A percentile compares a stretch with the other conserved stretches of the same genome.
These are phyloP conservation scores for Heliocybe sulcata DNA, from an alignment of 1,284 basidiomycete species.

Conservation along the genomic window DNA sequence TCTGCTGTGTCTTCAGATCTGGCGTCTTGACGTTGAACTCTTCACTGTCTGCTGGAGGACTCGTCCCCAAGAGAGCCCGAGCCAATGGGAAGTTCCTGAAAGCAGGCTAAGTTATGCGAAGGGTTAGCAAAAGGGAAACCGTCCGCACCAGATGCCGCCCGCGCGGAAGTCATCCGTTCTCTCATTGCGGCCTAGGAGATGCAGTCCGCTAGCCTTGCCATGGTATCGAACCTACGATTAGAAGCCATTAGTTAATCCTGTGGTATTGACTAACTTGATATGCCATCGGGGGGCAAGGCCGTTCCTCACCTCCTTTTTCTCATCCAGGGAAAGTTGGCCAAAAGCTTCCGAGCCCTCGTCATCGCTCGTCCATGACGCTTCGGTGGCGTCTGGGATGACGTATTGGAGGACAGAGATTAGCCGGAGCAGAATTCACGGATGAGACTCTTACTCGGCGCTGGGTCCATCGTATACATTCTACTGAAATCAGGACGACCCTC, in stretches of 20 bases:
- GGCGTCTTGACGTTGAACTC: slow-evolving; percentile 45
- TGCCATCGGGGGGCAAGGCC: neutral
- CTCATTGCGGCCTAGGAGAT: slow-evolving; percentile 60
- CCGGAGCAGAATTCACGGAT: too few relatives aligned
- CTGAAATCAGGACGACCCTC: slow-evolving; percentile 33
- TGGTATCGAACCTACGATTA: slow-evolving; percentile 62
- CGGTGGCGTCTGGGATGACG: neutral
- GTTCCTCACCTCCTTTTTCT: slow-evolving; percentile 60
- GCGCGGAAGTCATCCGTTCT: slow-evolving; percentile 60
- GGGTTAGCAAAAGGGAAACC: slow-evolving; percentile 2
- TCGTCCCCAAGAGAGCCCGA: neutral
- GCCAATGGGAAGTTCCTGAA: neutral
- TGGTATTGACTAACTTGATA: neutral
- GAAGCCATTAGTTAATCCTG: neutral
- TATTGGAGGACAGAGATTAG: too few relatives aligned
- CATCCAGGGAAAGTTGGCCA: slow-evolving; percentile 74
- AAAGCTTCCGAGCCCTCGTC: slow-evolving; percentile 53
- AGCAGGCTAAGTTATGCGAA: neutral
- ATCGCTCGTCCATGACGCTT: slow-evolving; percentile 14
- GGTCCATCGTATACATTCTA: slow-evolving; percentile 26
- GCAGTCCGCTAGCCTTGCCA: slow-evolving; percentile 68
- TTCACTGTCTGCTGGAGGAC: slow-evolving; percentile 24
- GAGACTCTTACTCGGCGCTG: slow-evolving; percentile 11
- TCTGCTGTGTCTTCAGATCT: slow-evolving; percentile 50
- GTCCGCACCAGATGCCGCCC: slow-evolving; percentile 65